These are phyloP conservation scores for Leccinum sublutescens DNA, from an alignment of 768 basidiomycete species.

Conservation along the genomic window DNA sequence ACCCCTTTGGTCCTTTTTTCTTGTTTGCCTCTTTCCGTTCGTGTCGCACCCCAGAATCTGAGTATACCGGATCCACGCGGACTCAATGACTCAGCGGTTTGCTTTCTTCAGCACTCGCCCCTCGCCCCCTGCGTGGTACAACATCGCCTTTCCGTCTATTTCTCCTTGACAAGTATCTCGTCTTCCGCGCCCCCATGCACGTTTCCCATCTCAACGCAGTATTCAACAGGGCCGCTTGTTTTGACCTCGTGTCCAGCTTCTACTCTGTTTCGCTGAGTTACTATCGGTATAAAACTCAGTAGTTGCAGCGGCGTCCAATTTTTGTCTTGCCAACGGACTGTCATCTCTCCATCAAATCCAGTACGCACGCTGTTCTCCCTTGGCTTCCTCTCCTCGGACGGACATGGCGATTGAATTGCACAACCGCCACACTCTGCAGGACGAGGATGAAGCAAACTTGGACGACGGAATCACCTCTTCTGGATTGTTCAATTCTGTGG, in stretches of 20 bases:
- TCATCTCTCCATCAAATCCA: conserved; percentile 30
- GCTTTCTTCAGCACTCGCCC: conserved; percentile 8
- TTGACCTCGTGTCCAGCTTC: conserved; percentile 37
- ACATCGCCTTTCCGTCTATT: conserved; percentile 11
- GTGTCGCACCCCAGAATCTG: conserved; percentile 21
- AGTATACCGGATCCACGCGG: conserved; percentile 24
- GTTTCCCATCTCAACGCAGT: conserved; percentile 26
- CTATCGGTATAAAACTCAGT: conserved; percentile 40
- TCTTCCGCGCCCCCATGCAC: conserved; percentile 12
- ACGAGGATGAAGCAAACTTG: conserved; percentile 14
- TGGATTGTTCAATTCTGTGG: conserved; percentile 4
- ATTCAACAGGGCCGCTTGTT: conserved; percentile 34
- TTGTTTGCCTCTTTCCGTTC: conserved; percentile 12
- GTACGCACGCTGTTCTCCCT: conserved; percentile 15
- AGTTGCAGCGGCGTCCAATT: conserved; percentile 38
- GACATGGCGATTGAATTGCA: conserved; percentile 31
- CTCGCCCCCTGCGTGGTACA: conserved; percentile 6
- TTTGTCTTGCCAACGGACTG: conserved; percentile 37
- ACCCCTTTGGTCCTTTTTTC: conserved; percentile 8
- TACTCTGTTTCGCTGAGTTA: conserved; percentile 40
- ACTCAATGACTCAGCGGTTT: conserved; percentile 29
- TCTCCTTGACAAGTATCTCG: conserved; percentile 16
- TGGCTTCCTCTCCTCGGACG: conserved; percentile 4
- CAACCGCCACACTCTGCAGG: conserved; percentile 23
- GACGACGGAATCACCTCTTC: conserved; percentile 15